A percentile compares a stretch with the other conserved stretches of the same genome.
Evolutionary conservation across 805 yeast species (phyloP).

Genomic region (Yamadazyma paraphyllophila): DNA sequence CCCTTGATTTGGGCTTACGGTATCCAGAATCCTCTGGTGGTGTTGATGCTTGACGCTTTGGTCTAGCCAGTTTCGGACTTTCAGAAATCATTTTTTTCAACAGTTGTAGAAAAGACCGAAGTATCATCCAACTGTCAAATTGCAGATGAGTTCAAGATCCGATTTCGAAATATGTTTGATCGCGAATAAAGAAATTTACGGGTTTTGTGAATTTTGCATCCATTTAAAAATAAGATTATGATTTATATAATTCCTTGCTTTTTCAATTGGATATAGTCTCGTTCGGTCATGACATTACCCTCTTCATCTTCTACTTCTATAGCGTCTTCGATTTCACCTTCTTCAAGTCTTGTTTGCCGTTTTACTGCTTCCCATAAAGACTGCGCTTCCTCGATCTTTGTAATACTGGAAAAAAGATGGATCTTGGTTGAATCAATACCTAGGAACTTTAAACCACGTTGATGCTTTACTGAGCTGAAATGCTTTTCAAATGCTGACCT

Average conservation of each 20-base stretch:
- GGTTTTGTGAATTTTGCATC: conserved; percentile 7
- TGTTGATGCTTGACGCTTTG: conserved; percentile 15
- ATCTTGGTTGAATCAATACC: conserved; percentile 58
- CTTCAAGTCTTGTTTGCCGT: conserved; percentile 32
- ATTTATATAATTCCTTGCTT: conserved; percentile 77
- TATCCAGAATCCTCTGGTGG: conserved; percentile 11
- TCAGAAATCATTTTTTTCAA: conserved; percentile 1
- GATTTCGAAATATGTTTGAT: not conserved
- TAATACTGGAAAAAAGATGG: conserved; percentile 58
- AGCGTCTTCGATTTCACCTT: conserved; percentile 48
- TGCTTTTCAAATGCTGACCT: conserved; percentile 69
- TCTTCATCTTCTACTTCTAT: conserved; percentile 88
- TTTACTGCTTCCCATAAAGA: conserved; percentile 51
- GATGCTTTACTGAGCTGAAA: conserved; percentile 68
- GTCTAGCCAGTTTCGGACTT: not conserved
- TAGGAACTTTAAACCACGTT: conserved; percentile 67
- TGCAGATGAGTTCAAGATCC: not conserved
- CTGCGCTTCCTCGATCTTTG: conserved; percentile 65
- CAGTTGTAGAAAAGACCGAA: not conserved
- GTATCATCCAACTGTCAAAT: conserved; percentile 1
- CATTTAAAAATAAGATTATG: not conserved
- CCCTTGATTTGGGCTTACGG: conserved; percentile 25
- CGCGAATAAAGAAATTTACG: not conserved
- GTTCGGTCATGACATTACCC: conserved; percentile 87
- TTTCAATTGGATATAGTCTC: conserved; percentile 79